A percentile compares a stretch with the other conserved stretches of the same genome.
Conservation (phyloP, 768 basidiomycete genomes). For the Termitomyces sp. region DNA sequence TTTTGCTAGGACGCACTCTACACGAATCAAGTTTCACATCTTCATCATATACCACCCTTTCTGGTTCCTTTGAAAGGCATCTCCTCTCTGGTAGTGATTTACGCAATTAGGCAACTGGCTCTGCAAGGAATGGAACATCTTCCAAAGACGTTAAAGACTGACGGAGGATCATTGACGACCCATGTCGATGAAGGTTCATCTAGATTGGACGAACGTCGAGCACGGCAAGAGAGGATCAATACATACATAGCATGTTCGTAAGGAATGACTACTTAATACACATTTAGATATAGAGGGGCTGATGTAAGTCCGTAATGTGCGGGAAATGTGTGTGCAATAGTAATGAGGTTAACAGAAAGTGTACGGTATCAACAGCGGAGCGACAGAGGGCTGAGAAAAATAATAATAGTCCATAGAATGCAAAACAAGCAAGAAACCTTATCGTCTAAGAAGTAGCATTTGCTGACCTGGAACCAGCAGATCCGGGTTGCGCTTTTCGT, state of each 20-base stretch:
- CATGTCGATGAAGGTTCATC: background rate
- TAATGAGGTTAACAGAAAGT: background rate
- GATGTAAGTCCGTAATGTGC: conserved; percentile 5
- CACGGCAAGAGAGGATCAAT: background rate
- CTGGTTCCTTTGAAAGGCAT: too few species aligned
- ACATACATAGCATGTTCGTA: conserved; percentile 1
- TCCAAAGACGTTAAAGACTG: too few species aligned
- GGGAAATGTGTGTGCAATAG: background rate
- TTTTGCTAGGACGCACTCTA: too few species aligned
- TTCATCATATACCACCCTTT: too few species aligned
- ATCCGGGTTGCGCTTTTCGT: conserved; percentile 44
- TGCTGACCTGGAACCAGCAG: conserved; percentile 5
- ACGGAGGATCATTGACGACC: background rate
- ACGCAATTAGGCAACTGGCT: too few species aligned
- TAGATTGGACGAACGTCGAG: background rate
- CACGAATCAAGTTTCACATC: too few species aligned
- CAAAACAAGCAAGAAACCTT: background rate
- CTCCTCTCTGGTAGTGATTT: too few species aligned
- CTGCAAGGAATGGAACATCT: too few species aligned
- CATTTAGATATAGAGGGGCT: conserved; percentile 7
- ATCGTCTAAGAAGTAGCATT: conserved; percentile 15
- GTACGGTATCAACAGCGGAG: conserved; percentile 4
- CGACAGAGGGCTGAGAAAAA: background rate
- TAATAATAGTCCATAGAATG: background rate
- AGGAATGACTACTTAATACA: conserved; percentile 9